Conservation (phyloP, 2,329 filamentous ascomycete genomes). For the Tolypocladium ophioglossoides region DNA sequence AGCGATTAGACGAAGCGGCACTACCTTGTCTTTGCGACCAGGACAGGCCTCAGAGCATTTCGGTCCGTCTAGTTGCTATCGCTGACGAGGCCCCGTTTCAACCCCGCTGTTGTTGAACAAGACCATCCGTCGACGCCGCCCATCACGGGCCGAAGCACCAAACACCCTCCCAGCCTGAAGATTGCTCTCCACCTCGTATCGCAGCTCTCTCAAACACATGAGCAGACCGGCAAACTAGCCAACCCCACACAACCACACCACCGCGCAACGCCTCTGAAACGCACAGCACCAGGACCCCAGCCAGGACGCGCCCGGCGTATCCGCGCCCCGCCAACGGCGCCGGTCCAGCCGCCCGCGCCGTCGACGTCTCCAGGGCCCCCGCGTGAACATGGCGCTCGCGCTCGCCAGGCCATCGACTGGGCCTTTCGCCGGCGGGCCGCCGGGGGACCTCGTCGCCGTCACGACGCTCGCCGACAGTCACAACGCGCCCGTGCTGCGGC, state of each 20-base stretch:
- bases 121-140: neutral
- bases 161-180: neutral
- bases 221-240: no score
- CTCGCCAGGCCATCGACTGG: constrained; percentile 13
- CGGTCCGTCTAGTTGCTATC: no score
- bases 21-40: neutral
- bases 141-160: neutral
- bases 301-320: constrained; percentile 10
- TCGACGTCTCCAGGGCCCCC: constrained; percentile 7
- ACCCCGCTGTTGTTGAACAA: no score
- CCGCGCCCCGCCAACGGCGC: constrained; percentile 9
- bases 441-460: constrained; percentile 16
- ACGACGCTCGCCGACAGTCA: constrained; percentile 12
- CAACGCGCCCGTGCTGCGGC: constrained; percentile 12
- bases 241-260: neutral
- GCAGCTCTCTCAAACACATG: neutral
- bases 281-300: neutral
- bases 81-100: no score
- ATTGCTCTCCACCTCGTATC: neutral
- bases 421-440: constrained; percentile 16
- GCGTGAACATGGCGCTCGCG: constrained; percentile 15
- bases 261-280: neutral
- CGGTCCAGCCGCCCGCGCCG: constrained; percentile 7
- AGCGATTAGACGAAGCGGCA: neutral
- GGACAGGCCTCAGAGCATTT: neutral